Percentiles rank a stretch among this genome's conserved stretches.
Evolutionary conservation across 345 rosid genomes (phyloP).

Genomic region (Eutrema heterophyllum): DNA sequence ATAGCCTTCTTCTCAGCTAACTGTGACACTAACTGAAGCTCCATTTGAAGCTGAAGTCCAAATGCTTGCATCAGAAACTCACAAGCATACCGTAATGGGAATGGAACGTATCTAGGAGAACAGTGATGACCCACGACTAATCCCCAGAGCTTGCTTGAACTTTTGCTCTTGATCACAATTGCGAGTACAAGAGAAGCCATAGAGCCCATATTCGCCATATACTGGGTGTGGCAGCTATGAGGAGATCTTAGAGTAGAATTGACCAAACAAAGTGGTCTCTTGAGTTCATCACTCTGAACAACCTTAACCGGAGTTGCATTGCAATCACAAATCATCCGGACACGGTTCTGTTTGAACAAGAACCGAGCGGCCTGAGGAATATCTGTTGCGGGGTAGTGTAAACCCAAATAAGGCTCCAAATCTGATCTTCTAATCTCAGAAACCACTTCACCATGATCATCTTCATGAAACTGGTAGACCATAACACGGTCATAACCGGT

Average conservation of each 20-base stretch:
- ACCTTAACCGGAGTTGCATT: constrained; percentile 51
- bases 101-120: constrained; percentile 63
- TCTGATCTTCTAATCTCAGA: constrained; percentile 82
- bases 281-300: constrained; percentile 59
- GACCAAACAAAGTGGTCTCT: constrained; percentile 68
- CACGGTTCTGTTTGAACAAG: constrained; percentile 79
- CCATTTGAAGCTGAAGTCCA: constrained; percentile 68
- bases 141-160: constrained; percentile 79
- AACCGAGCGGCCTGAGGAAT: constrained; percentile 87
- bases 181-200: constrained; percentile 72
- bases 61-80: constrained; percentile 85
- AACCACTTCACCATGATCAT: constrained; percentile 83
- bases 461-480: constrained; percentile 84
- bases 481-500: constrained; percentile 88
- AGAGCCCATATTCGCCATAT: constrained; percentile 85
- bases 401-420: constrained; percentile 80
- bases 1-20: constrained; percentile 65
- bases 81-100: constrained; percentile 78
- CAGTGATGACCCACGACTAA: constrained; percentile 81
- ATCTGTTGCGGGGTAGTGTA: constrained; percentile 87
- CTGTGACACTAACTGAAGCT: constrained; percentile 64
- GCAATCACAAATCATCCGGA: constrained; percentile 78
- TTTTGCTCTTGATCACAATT: constrained; percentile 41
- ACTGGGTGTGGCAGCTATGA: constrained; percentile 66
- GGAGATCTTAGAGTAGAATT: constrained; percentile 76